Base-by-base conservation (phyloP, 2,329 filamentous ascomycete species). In the Clonostachys rosea region DNA sequence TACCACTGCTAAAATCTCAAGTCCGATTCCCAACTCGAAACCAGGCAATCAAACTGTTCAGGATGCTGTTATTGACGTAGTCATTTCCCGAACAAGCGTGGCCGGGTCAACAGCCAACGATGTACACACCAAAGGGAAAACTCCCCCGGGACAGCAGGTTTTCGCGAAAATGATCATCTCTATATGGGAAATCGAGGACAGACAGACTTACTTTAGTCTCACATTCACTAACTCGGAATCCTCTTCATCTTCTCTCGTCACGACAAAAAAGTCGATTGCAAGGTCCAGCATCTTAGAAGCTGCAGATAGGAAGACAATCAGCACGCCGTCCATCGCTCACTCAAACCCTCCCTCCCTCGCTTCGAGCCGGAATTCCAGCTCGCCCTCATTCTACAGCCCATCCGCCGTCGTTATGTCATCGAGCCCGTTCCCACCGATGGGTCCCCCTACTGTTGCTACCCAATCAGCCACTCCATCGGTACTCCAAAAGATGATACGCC, bases 141-240 rank as follows among this genome's bases (percentile, higher is more conserved):
- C 12, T 8, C 36, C 36, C 6, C 6, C 14, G 36, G 36, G 17
- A n/a, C 40, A 8, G 11, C 71, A 70, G 55, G 64, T 81, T 0
- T 79, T 80, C 52, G 84, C 87, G 18, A 86, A 84, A 53, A 88
- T 91, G 84, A 88, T 90, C 42, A 80, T 91, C 18, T 87, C 83
- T 1, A 78, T 88, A 7, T 91, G 86, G 84, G 76, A 81, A 50
- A 71, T 79, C n/a, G 79, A 86, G 37, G 80, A 87, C 40, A 74
- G 76, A 17, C 78, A 84, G 54, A 80, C 76, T 10, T 90, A 85
- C 63, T 91, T 83, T 59, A 90, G 85, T 2, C 68, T 91, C 49
- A 89, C 86, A 0, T 91, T 91, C 50, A 91, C 86, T 11, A 83
- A 76, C 50, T 76, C 79, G 12, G 69, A 75, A 16, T 70, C 70